Percentiles rank a stretch among this genome's conserved stretches.
phyloP scores from a whole-genome alignment of 768 basidiomycete species.

The Asterophora lycoperdoides region DNA sequence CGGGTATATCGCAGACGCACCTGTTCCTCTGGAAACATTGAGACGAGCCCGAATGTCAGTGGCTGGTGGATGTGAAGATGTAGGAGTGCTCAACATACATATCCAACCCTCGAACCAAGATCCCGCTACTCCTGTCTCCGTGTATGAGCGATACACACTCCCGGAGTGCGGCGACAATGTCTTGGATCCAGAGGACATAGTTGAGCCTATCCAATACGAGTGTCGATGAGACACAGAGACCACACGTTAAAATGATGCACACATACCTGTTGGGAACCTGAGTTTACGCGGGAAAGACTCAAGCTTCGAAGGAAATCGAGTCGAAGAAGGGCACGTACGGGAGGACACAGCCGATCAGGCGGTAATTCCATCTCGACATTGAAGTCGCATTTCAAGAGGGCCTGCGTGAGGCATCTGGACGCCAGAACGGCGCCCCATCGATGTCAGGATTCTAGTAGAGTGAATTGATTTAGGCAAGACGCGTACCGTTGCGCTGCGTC shows the following conservation, averaged over 20 bases:
- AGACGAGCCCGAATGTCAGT: slow-evolving; percentile 24
- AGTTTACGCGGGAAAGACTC: not conserved
- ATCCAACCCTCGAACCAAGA: slow-evolving; percentile 53
- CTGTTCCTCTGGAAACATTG: slow-evolving; percentile 75
- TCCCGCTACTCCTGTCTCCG: not conserved
- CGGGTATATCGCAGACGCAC: slow-evolving; percentile 87
- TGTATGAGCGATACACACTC: slow-evolving; percentile 9
- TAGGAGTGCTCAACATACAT: slow-evolving; percentile 46
- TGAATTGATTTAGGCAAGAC: not conserved
- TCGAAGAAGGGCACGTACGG: slow-evolving; percentile 47
- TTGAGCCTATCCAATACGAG: slow-evolving; percentile 59
- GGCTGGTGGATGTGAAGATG: not conserved
- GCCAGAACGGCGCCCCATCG: not conserved
- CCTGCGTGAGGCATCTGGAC: slow-evolving; percentile 70
- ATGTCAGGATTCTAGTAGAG: not conserved
- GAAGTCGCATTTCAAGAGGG: slow-evolving; percentile 75
- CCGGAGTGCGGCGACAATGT: slow-evolving; percentile 44
- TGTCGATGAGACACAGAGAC: not conserved
- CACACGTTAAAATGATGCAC: not conserved
- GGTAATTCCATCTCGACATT: slow-evolving; percentile 57
- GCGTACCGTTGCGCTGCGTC: slow-evolving; percentile 63
- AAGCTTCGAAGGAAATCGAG: not conserved
- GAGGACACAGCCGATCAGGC: slow-evolving; percentile 77
- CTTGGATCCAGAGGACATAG: slow-evolving; percentile 83
- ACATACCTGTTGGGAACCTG: slow-evolving; percentile 71